Evolutionary conservation across 2,329 filamentous ascomycete genomes (phyloP).

Genomic region (Aureobasidium sp.): DNA sequence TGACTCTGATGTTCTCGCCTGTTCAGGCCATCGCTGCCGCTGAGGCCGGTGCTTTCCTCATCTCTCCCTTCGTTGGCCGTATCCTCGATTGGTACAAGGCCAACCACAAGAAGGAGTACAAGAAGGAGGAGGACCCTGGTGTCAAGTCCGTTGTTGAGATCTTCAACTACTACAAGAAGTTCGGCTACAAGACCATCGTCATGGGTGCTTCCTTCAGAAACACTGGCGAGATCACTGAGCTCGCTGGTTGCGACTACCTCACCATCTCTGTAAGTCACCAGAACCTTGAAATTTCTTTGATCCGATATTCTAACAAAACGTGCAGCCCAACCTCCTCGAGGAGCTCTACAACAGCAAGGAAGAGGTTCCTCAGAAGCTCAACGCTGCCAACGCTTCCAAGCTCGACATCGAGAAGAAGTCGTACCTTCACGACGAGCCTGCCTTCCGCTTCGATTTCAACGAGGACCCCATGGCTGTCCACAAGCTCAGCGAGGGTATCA

Average conservation of each 20-base stretch:
- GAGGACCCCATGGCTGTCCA: conserved; percentile 99
- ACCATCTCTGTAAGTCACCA: conserved; percentile 74
- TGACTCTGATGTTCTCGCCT: conserved; percentile 97
- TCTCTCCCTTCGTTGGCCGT: conserved; percentile 97
- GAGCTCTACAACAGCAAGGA: conserved; percentile 80
- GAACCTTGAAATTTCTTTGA: no score
- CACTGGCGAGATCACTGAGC: conserved; percentile 92
- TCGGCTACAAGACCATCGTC: conserved; percentile 97
- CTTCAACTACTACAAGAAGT: conserved; percentile 99
- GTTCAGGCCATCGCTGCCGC: conserved; percentile 92
- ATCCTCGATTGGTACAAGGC: conserved; percentile 99
- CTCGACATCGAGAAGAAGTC: conserved; percentile 79
- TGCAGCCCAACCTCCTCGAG: conserved; percentile 83
- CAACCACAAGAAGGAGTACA: conserved; percentile 85
- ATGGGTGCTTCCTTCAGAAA: conserved; percentile 99
- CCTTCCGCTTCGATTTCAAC: conserved; percentile 99
- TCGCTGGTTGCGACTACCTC: conserved; percentile 96
- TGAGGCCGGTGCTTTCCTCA: conserved; percentile 92
- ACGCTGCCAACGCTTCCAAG: conserved; percentile 55
- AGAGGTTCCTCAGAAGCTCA: conserved; percentile 85
- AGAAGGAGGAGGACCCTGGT: conserved; percentile 85
- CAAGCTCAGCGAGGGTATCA: conserved; percentile 99
- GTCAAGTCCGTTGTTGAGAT: conserved; percentile 89
- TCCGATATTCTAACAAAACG: conserved; percentile 18
- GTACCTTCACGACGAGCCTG: conserved; percentile 82